Evolutionary conservation across 371 early-diverging fungal genomes (phyloP).

Genomic region (Mortierella sp.): DNA sequence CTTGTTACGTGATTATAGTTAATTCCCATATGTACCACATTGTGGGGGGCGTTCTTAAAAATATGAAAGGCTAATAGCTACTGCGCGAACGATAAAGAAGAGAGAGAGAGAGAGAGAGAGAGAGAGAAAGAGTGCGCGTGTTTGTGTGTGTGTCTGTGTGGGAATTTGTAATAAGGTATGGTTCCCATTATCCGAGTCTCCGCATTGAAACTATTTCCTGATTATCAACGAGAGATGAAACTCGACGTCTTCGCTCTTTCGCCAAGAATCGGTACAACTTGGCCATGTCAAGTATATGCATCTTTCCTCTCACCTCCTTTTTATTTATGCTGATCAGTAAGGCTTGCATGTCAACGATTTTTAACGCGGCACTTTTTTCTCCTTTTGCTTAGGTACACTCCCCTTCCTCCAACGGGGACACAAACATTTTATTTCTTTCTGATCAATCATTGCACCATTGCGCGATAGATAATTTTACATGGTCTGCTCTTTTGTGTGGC

Average conservation of each 20-base stretch:
- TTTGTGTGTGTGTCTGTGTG: no score
- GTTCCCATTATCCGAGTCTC: not conserved
- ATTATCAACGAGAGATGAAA: not conserved
- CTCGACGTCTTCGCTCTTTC: not conserved
- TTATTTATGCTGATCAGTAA: not conserved
- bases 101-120: no score
- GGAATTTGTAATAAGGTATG: no score
- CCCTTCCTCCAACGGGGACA: not conserved
- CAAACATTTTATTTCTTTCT: no score
- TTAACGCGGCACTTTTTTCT: not conserved
- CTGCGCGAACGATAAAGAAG: no score
- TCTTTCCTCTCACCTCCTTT: not conserved
- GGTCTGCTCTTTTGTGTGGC: no score
- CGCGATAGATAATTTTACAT: not conserved
- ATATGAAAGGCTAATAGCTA: no score
- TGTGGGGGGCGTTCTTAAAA: no score
- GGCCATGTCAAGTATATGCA: not conserved
- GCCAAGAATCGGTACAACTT: not conserved
- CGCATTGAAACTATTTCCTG: not conserved
- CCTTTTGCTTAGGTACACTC: not conserved
- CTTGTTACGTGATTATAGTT: no score
- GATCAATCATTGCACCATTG: not conserved
- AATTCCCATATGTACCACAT: no score
- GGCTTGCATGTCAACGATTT: not conserved
- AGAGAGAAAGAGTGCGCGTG: no score